Percentiles rank a stretch among this genome's conserved stretches.
Evolutionary conservation across 768 basidiomycete species (phyloP).

Genomic region (Leccinellum albellum): DNA sequence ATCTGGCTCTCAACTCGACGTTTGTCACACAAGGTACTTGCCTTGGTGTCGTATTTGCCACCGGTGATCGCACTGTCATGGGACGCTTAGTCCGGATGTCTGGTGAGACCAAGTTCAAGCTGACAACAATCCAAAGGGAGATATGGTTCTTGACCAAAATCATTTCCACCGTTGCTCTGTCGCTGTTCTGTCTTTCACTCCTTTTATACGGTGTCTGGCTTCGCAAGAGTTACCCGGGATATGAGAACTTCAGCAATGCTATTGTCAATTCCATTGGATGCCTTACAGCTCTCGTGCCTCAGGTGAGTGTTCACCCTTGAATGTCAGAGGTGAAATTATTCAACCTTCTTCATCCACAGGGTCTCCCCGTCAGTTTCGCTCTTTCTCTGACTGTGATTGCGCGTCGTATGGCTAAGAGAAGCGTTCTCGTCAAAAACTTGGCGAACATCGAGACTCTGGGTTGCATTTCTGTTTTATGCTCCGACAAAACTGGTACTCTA

Average conservation of each 20-base stretch:
- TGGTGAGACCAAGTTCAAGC: conserved; percentile 40
- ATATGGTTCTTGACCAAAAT: conserved; percentile 45
- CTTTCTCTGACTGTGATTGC: conserved; percentile 47
- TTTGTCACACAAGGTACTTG: conserved; percentile 40
- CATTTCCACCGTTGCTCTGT: conserved; percentile 39
- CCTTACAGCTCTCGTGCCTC: conserved; percentile 39
- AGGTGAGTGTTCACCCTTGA: conserved; percentile 14
- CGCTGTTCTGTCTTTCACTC: conserved; percentile 39
- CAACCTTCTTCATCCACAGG: conserved; percentile 14
- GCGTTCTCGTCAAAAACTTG: conserved; percentile 46
- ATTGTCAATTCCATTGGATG: conserved; percentile 38
- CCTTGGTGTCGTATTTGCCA: conserved; percentile 38
- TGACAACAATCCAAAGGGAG: conserved; percentile 43
- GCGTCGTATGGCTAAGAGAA: conserved; percentile 45
- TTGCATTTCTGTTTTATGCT: conserved; percentile 47
- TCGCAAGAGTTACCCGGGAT: conserved; percentile 28
- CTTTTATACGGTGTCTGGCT: conserved; percentile 42
- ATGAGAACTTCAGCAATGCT: conserved; percentile 29
- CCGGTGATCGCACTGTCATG: conserved; percentile 41
- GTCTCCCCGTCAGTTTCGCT: conserved; percentile 40
- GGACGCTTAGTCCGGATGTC: conserved; percentile 57
- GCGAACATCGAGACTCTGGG: conserved; percentile 53
- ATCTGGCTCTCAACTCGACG: conserved; percentile 46
- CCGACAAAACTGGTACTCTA: conserved; percentile 52
- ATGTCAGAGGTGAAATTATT: background rate